Evolutionary conservation across 345 rosid genomes (phyloP).

Genomic region (Draba incana): DNA sequence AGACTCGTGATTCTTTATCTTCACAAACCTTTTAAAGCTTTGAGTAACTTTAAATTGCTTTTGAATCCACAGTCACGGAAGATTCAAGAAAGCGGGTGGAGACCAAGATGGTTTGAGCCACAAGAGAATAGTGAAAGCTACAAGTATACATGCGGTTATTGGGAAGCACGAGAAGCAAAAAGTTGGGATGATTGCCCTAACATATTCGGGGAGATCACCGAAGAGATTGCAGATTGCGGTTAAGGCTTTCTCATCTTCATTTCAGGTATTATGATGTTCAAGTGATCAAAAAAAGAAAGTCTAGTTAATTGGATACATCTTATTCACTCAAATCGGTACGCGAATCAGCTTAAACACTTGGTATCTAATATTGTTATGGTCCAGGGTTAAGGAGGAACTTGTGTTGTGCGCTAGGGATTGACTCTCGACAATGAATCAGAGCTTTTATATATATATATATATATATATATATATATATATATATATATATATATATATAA

Average conservation of each 20-base stretch:
- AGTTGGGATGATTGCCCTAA: conserved; percentile 82
- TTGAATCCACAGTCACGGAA: conserved; percentile 64
- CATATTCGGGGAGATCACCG: conserved; percentile 76
- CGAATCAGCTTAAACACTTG: conserved; percentile 14
- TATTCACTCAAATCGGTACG: neutral
- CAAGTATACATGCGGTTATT: conserved; percentile 72
- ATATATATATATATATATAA: too few relatives aligned
- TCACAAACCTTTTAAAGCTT: neutral
- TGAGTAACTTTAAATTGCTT: neutral
- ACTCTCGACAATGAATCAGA: neutral
- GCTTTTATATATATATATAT: too few relatives aligned
- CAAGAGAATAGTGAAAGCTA: conserved; percentile 66
- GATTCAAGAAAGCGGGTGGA: conserved; percentile 93
- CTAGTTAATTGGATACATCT: too few relatives aligned
- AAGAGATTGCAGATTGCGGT: conserved; percentile 47
- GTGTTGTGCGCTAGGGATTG: neutral
- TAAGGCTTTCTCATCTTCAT: neutral
- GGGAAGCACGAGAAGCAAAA: too few relatives aligned
- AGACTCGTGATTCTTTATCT: neutral
- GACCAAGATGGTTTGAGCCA: conserved; percentile 78
- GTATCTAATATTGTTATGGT: conserved; percentile 12
- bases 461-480: too few relatives aligned
- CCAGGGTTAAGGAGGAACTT: conserved; percentile 22
- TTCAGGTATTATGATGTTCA: too few relatives aligned
- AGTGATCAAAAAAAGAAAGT: too few relatives aligned